Evolutionary conservation across 2,329 filamentous ascomycete species (phyloP), one percentile per base, ranked within the genome.

Genomic region (Penicillium sp.): DNA sequence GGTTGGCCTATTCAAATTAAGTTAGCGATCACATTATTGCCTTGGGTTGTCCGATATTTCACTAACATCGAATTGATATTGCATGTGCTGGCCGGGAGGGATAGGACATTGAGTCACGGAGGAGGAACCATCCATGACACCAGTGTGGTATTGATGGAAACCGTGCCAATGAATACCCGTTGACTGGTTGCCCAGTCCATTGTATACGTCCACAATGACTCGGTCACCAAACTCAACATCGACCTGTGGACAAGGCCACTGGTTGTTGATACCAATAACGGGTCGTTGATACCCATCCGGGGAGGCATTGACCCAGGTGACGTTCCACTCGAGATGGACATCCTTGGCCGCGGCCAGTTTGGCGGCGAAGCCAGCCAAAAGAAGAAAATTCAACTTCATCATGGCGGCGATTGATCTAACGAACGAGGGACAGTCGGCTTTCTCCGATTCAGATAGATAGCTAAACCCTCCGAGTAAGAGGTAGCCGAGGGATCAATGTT

Each of bases 251-350:
- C 90, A 83, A 1, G 91, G 91, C 89, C 90, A 92, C 77, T 88
- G 75, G 4, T 85, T 85, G 70, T 95, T 94, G 78, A 95, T 89
- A 49, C 89, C 90, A 71, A 94, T 91, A 3, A 85, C 84, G 0
- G 86, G 83, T 35, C 90, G 83, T 42, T 84, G 80, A 7, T 82
- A 79, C 25, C 87, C 88, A 77, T 94, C 91, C 0, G 91, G 91
- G 68, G 90, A 89, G 37, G 88, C 85, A 45, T 78, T 84, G 11
- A 91, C 86, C 90, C 90, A 93, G 60, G 83, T 85, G 64, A 92
- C 81, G 68, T 88, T 86, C 78, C 89, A 92, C 7, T 68, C 51
- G 4, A 69, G 59, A 55, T 65, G 61, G 2, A 70, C 68, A n/a
- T 70, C 68, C 53, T 69, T 70, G 10, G 68, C 68, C 3, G 58